A percentile compares a stretch with the other conserved stretches of the same genome.
phyloP scores from a whole-genome alignment of 495 filamentous ascomycete species.

The Letharia lupina region DNA sequence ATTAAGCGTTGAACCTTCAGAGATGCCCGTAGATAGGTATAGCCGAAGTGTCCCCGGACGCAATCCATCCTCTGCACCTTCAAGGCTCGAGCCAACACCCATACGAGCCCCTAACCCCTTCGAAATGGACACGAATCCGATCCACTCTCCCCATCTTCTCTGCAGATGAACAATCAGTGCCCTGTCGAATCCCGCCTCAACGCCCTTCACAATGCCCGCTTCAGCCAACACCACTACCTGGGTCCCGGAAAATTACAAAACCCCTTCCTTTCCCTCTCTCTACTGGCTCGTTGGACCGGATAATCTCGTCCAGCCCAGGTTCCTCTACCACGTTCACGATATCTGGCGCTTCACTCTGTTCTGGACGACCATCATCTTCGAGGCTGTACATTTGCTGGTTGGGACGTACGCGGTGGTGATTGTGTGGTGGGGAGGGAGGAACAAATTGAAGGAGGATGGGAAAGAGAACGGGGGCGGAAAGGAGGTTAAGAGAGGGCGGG shows the following conservation, averaged over 20 bases:
- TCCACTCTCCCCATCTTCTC: neutral
- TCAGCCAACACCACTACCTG: constrained; percentile 32
- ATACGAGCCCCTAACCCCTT: neutral
- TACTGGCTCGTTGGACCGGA: constrained; percentile 61
- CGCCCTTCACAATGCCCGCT: neutral
- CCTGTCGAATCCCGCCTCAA: neutral
- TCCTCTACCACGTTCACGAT: constrained; percentile 69
- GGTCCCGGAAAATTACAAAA: constrained; percentile 59
- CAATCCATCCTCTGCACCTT: no score
- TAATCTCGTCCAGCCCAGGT: constrained; percentile 41
- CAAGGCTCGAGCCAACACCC: no score
- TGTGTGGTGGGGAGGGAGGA: constrained; percentile 38
- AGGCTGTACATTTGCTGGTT: constrained; percentile 41
- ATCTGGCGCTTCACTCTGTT: constrained; percentile 88
- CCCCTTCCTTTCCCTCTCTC: constrained; percentile 78
- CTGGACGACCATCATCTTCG: constrained; percentile 63
- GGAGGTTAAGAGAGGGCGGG: constrained; percentile 45
- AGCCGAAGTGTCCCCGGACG: no score
- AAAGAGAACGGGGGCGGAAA: constrained; percentile 33
- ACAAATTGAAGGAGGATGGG: constrained; percentile 29
- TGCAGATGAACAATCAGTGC: neutral
- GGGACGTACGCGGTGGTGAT: constrained; percentile 65
- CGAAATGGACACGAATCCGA: neutral
- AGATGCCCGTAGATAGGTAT: no score
- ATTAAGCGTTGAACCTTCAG: no score